Base-by-base conservation (phyloP, 176 grass and related monocot genomes). In the Carex parvula region DNA sequence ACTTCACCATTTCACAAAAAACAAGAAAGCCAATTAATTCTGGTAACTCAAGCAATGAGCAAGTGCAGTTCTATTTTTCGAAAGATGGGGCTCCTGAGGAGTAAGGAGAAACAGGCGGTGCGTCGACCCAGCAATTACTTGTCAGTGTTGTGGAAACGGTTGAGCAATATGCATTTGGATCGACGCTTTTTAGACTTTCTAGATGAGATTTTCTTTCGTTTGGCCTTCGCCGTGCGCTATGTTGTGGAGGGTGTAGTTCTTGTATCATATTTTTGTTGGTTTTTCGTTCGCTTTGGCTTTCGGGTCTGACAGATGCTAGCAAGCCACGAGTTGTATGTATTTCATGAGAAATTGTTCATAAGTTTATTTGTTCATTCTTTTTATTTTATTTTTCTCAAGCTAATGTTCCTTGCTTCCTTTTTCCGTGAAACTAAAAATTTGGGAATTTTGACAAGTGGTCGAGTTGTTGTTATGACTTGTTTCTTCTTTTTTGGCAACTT, bases 231-330 rank as follows among this genome's bases (percentile, higher is more conserved):
- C 10, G 53, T 87, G 50, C 54, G 69, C n/a, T 87, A 81, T 65
- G 55, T 59, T n/a, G 66, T 53, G 44, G 85, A 87, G 79, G 79
- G 67, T 60, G 22, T 87, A 3, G 65, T 52, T 61, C 57, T 83
- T 26, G 37, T 83, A 4, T 24, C 64, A 57, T 21, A 79, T 5
- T 48, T 87, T 46, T 74, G 85, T 81, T 82, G 71, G 78, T 87
- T 87, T 71, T 87, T 82, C 66, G 5, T 87, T 52, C 85, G 85
- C 56, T 87, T 87, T 2, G 85, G 85, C 50, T 86, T 86, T 22
- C 64, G 55, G 1, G 48, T 87, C 5, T 87, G 85, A 87, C 72
- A 55, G 44, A 74, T 26, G 37, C 37, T 20, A 48, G 8, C 70
- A 21, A 75, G 12, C 71, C 44, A 54, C 59, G n/a, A 52, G 15